Evolutionary conservation across 176 grass and related monocot species (phyloP), one percentile per base, ranked within the genome.

Genomic region (Oryza glumipatula): DNA sequence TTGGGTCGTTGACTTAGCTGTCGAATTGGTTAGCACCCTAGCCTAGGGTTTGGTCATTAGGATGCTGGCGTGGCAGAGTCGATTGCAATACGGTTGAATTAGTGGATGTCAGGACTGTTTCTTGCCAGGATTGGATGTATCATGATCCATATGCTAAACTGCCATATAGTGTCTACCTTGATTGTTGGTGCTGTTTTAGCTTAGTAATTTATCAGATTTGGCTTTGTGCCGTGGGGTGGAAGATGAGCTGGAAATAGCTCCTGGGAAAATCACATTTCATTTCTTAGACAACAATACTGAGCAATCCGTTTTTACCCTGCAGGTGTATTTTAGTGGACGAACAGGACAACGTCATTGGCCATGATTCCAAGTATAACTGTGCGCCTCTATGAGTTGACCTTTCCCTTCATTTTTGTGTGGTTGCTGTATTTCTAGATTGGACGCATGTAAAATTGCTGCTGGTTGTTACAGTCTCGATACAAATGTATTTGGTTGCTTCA

Each of bases 281-380:
- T 10, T 76, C 15, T 23, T 68, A 1, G 21, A 8, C 19, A 73
- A 33, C 28, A 6, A 7, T 79, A 36, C 28, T 68, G 21, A 67
- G 65, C 8, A 15, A 6, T 22, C 72, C 36, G 24, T 45, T 65
- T 69, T 83, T 85, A 0, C 30, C 12, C 16, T 89, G 64, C 92
- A 94, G 95, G 82, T 97, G 95, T 52, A 97, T 97, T 82, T 89
- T 97, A 83, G 95, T 97, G 21, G 95, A 97, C 83, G 92, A 93
- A 44, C 86, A 93, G 68, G 95, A 97, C 63, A 93, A 89, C 36
- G 90, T 97, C 76, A 73, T 94, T 51, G 95, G 92, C 65, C 95
- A 97, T 10, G 92, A 97, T 28, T 97, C 95, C 5, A 94, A 97
- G 78, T 94, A 97, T 38, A 94, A 94, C 17, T 97, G 90, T 97